These are phyloP conservation scores for Aphanocladium album DNA, from an alignment of 2,329 filamentous ascomycete genomes.

Conservation along the genomic window DNA sequence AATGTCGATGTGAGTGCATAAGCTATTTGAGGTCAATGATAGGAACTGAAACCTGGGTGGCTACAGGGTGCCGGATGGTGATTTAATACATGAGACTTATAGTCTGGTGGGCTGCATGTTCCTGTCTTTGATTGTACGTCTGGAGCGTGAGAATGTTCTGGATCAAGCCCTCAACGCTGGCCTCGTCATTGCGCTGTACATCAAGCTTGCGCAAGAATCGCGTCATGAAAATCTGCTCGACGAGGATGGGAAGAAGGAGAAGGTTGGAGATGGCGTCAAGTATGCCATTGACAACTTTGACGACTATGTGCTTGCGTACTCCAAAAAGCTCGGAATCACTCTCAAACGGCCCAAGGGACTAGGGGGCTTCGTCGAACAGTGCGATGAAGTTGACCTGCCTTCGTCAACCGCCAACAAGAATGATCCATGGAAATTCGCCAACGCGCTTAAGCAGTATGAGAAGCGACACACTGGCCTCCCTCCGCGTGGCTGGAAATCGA, in stretches of 20 bases:
- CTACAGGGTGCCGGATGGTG: not conserved
- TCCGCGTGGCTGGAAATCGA: not conserved
- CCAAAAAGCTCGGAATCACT: not conserved
- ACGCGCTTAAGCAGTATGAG: not conserved
- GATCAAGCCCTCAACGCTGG: not conserved
- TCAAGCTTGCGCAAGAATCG: not conserved
- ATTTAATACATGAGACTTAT: not conserved
- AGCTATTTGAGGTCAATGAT: too few species aligned
- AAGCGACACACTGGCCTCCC: not conserved
- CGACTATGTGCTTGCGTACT: constrained; percentile 5
- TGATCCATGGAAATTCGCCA: not conserved
- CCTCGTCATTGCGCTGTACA: not conserved
- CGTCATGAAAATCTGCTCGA: not conserved
- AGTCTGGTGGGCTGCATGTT: not conserved
- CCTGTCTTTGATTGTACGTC: not conserved
- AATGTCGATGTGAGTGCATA: not conserved
- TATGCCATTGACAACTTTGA: not conserved
- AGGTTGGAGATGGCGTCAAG: not conserved
- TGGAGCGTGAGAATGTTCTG: not conserved
- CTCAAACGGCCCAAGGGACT: not conserved
- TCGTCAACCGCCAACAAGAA: not conserved
- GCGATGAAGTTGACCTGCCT: not conserved
- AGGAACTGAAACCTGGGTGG: too few species aligned
- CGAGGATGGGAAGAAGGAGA: not conserved
- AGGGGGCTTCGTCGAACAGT: not conserved